phyloP scores from a whole-genome alignment of 768 basidiomycete genomes.

The Agaricus blazei region DNA sequence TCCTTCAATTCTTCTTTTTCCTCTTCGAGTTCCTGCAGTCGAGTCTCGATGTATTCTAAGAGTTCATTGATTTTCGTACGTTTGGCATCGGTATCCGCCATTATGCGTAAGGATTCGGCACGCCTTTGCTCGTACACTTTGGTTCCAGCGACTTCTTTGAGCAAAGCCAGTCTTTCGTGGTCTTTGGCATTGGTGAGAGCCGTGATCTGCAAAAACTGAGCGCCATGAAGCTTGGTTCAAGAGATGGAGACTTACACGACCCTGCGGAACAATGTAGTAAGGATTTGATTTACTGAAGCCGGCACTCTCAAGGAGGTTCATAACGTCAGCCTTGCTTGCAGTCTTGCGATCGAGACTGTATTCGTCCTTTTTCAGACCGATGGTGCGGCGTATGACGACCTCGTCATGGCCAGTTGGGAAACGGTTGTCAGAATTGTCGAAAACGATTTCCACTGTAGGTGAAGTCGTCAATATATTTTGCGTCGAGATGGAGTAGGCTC shows the following conservation, averaged over 20 bases:
- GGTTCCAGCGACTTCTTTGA: constrained; percentile 98
- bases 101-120: constrained; percentile 88
- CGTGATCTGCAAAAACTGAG: constrained; percentile 62
- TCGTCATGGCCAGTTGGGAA: constrained; percentile 91
- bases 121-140: constrained; percentile 97
- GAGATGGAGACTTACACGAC: constrained; percentile 56
- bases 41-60: constrained; percentile 85
- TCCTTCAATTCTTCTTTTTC: constrained; percentile 98
- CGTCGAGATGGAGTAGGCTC: not conserved
- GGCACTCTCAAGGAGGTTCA: constrained; percentile 94
- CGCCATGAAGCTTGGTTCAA: not conserved
- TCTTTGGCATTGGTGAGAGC: constrained; percentile 97
- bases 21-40: constrained; percentile 88
- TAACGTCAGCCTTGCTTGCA: constrained; percentile 93
- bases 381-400: constrained; percentile 85
- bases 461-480: not conserved
- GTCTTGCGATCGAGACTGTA: constrained; percentile 96
- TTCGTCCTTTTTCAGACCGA: constrained; percentile 98
- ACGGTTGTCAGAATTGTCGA: constrained; percentile 91
- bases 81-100: constrained; percentile 94
- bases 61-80: constrained; percentile 88
- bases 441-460: constrained; percentile 80
- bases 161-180: constrained; percentile 83
- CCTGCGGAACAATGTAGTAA: constrained; percentile 99
- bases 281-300: constrained; percentile 99